These are phyloP conservation scores for Manihot esculenta DNA, from an alignment of 441 rosid genomes.

Conservation along the genomic window DNA sequence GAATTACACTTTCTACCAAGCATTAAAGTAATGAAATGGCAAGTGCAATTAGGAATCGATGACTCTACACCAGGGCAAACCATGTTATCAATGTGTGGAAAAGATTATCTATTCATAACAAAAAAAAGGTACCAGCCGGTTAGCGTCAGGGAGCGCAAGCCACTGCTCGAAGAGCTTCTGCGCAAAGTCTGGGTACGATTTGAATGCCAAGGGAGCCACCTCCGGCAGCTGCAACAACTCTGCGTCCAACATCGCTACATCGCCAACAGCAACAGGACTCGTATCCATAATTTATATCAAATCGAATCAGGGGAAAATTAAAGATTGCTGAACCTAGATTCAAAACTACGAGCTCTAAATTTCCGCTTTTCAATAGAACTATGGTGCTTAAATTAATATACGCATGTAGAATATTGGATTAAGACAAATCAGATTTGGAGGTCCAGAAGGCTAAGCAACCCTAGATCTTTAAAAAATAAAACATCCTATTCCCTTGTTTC, in stretches of 20 bases:
- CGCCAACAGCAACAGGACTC: conserved; percentile 33
- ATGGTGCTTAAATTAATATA: neutral
- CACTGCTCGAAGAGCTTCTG: conserved; percentile 87
- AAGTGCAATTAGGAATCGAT: neutral
- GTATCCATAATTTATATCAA: conserved; percentile 56
- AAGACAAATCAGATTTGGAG: conserved; percentile 24
- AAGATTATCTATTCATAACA: neutral
- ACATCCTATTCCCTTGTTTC: neutral
- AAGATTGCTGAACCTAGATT: conserved; percentile 27
- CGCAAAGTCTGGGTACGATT: conserved; percentile 65
- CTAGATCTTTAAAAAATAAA: conserved; percentile 45
- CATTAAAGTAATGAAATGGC: neutral
- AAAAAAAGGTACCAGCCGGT: conserved; percentile 58
- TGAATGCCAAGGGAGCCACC: conserved; percentile 67
- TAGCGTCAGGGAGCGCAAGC: conserved; percentile 88
- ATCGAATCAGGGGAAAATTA: conserved; percentile 23
- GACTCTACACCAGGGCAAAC: neutral
- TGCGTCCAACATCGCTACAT: conserved; percentile 66
- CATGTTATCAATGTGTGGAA: neutral
- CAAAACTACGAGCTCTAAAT: neutral
- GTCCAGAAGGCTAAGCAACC: conserved; percentile 28
- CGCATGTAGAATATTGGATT: neutral
- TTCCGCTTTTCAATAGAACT: neutral
- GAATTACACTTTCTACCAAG: neutral
- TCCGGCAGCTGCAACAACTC: conserved; percentile 87